These are phyloP conservation scores for Podospora conica DNA, from an alignment of 495 filamentous ascomycete species.

Conservation along the genomic window DNA sequence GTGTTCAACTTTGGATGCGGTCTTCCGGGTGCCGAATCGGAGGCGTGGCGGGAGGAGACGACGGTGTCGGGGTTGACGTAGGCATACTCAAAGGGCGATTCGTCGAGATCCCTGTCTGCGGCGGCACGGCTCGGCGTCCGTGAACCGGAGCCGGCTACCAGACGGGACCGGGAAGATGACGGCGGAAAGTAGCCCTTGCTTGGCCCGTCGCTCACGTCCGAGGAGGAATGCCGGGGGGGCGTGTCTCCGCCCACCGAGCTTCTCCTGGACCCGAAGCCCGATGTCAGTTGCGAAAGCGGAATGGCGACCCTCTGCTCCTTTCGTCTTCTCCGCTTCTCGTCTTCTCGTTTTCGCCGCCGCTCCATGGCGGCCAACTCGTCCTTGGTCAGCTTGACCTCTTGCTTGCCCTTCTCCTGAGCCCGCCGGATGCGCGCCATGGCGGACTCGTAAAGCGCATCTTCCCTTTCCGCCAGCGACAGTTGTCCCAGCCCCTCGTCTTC, in stretches of 20 bases:
- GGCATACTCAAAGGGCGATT: constrained; percentile 39
- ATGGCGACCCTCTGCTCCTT: constrained; percentile 38
- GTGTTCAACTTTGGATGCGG: constrained; percentile 18
- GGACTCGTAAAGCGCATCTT: constrained; percentile 66
- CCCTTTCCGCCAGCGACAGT: constrained; percentile 51
- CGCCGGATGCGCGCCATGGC: constrained; percentile 71
- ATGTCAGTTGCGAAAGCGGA: constrained; percentile 36
- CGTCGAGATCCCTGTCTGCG: constrained; percentile 25
- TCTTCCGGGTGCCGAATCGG: constrained; percentile 23
- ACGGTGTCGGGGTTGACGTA: constrained; percentile 27
- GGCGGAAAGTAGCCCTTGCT: constrained; percentile 37
- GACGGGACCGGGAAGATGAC: constrained; percentile 27
- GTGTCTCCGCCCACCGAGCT: constrained; percentile 8
- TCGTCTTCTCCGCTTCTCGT: constrained; percentile 32
- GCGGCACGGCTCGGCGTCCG: constrained; percentile 22
- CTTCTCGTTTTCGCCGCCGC: constrained; percentile 52
- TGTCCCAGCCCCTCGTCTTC: constrained; percentile 42
- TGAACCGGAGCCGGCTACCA: constrained; percentile 22
- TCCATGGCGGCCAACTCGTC: constrained; percentile 72
- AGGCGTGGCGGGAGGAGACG: constrained; percentile 23
- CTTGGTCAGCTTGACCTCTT: constrained; percentile 67
- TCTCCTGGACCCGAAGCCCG: constrained; percentile 14
- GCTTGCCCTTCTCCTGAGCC: constrained; percentile 64
- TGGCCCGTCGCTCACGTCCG: constrained; percentile 13
- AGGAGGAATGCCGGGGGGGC: constrained; percentile 10